Conservation (phyloP, 306 rosid species). For the Urtica urens region DNA sequence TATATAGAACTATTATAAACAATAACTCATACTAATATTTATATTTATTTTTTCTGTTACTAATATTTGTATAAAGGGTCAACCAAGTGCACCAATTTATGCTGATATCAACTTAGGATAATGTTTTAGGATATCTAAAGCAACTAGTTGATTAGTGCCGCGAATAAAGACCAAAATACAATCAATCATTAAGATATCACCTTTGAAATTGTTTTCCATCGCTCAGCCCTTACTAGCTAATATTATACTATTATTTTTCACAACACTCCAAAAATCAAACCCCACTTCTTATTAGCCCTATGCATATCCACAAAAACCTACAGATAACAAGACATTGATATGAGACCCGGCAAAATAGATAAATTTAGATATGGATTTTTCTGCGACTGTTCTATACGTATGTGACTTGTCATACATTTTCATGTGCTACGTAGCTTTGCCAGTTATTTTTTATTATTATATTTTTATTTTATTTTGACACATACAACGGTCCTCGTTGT, state of each 20-base stretch:
- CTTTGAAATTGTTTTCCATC: no score
- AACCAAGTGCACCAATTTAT: no score
- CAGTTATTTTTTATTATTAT: no score
- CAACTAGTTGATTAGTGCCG: not conserved
- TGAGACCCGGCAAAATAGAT: not conserved
- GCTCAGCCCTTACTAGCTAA: no score
- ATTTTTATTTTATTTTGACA: no score
- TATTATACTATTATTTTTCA: no score
- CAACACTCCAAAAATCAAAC: conserved; percentile 8
- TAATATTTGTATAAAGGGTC: no score
- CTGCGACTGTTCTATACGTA: not conserved
- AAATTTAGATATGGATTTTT: not conserved
- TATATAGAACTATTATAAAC: no score
- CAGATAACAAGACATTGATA: not conserved
- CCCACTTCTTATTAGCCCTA: not conserved
- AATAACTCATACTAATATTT: not conserved
- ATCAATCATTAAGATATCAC: not conserved
- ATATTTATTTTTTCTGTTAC: not conserved
- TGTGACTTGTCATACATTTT: not conserved
- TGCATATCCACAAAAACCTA: not conserved
- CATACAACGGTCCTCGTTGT: not conserved
- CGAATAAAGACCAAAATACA: not conserved
- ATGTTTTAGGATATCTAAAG: not conserved
- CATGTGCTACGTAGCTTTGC: not conserved
- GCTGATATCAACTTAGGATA: no score